Evolutionary conservation across 371 early-diverging fungal species (phyloP), one percentile per base, ranked within the genome.

Genomic region (Fennellomyces sp.): DNA sequence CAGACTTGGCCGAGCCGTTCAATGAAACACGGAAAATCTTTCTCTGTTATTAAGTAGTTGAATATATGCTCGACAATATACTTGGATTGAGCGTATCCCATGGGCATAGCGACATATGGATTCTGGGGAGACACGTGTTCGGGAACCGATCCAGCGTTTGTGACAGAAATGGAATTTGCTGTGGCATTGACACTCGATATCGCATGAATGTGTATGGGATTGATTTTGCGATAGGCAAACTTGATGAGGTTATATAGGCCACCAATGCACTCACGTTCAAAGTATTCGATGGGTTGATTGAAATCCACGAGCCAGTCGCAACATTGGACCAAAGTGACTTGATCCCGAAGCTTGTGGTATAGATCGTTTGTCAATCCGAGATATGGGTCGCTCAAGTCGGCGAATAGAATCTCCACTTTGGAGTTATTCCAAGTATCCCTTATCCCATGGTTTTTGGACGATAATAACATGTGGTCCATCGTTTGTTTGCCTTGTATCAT

Each of bases 61-160:
- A 72, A 58, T n/a, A 82, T 52, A 2, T 61, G 64, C 30, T 82
- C 80, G 15, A 66, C 65, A 39, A 82, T 66, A 49, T 70, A 75
- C 48, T 82, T 82, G 47, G 77, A 75, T 7, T 77, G 75, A 11
- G 63, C 70, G 45, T 78, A 82, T 2, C 82, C 82, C 63, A 74
- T 72, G 6, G 55, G 45, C 19, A 45, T 12, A 45, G 35, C 35
- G 35, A 6, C 35, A 33, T 33, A 28, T 15, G 77, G n/a, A 15
- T 15, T n/a, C n/a, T n/a, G n/a, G n/a, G n/a, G n/a, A n/a, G n/a
- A n/a, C n/a, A n/a, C n/a, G n/a, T n/a, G n/a, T n/a, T n/a, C n/a
- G n/a, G n/a, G n/a, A n/a, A n/a, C n/a, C n/a, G 15, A 38, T 31
- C 30, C 5, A 33, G 35, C 8, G 60, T 55, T 30, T 45, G 45